Base-by-base conservation (phyloP, 805 yeast species). In the Candida ficus region DNA sequence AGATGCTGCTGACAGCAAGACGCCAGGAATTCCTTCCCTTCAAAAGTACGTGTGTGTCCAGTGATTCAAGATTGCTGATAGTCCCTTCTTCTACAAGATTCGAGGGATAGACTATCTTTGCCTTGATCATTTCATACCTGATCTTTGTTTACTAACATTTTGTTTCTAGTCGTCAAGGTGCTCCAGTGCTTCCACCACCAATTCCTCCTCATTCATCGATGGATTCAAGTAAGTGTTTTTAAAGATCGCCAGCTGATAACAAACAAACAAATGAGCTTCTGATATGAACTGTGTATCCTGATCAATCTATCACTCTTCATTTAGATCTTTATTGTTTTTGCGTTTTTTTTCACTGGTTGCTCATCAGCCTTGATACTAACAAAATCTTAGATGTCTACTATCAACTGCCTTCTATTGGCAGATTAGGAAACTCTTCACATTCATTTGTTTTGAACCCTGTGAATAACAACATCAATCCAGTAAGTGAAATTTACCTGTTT, bases 111-210 rank as follows among this genome's bases (percentile, higher is more conserved):
- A n/a, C n/a, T n/a, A n/a, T 25, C 11, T 25, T 10, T 12, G 13
- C 27, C 17, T 28, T 29, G 33, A 9, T 19, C 16, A 18, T 12
- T 11, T 29, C 16, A 21, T 16, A 12, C 4, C 10, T n/a, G 5
- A 18, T 47, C 48, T 49, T 53, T n/a, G 39, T 25, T n/a, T 13
- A 21, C 38, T 35, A 39, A 34, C 43, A 21, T 6, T 21, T 20
- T 37, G n/a, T 26, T 20, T 38, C 16, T 45, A 75, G 80, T 49
- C 79, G 76, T 53, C 80, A 73, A 57, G 46, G 63, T 36, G 77
- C 79, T 7, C 80, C 80, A 10, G 79, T 76, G 14, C 64, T 76
- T 45, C 82, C 81, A 7, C 80, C 82, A 11, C 81, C 82, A 14
- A 46, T 52, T 11, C 54, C 57, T 10, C 42, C 54, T 9, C 52